Evolutionary conservation across 805 yeast species (phyloP).

Genomic region (Yarrowia alimentaria): DNA sequence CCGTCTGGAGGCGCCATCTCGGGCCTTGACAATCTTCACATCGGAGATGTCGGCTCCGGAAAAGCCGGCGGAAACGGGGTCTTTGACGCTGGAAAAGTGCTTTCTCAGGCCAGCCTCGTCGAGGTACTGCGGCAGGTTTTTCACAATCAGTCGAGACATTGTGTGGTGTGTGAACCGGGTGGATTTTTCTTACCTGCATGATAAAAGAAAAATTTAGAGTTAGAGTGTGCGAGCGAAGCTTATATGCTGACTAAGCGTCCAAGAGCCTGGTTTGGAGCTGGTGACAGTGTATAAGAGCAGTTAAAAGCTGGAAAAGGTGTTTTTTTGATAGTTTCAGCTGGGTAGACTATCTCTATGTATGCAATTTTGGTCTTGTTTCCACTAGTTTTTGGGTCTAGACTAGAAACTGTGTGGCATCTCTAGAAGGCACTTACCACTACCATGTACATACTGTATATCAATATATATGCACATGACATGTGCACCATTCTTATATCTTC

Average conservation of each 20-base stretch:
- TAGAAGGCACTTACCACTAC: too few species aligned
- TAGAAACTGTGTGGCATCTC: too few species aligned
- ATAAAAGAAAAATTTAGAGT: conserved; percentile 20
- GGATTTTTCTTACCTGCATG: conserved; percentile 3
- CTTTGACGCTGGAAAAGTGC: conserved; percentile 51
- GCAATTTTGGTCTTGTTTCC: too few species aligned
- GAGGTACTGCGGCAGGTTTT: conserved; percentile 77
- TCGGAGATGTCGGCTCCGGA: conserved; percentile 71
- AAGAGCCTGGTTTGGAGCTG: too few species aligned
- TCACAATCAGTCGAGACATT: conserved; percentile 82
- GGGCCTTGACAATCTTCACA: conserved; percentile 76
- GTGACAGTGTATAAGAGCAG: too few species aligned
- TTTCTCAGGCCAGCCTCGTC: conserved; percentile 69
- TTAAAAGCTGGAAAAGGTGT: too few species aligned
- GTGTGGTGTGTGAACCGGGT: conserved; percentile 28
- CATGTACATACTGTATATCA: too few species aligned
- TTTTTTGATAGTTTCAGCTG: too few species aligned
- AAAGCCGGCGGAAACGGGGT: conserved; percentile 28
- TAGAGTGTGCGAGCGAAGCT: neutral
- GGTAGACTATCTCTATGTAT: too few species aligned
- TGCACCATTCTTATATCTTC: neutral
- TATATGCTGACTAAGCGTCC: neutral
- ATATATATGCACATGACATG: too few species aligned
- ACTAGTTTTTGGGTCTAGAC: too few species aligned
- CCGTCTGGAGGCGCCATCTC: conserved; percentile 82